Percentiles rank a stretch among this genome's conserved stretches.
Evolutionary conservation across 2,329 filamentous ascomycete genomes (phyloP).

Genomic region (Xylaria arbuscula): DNA sequence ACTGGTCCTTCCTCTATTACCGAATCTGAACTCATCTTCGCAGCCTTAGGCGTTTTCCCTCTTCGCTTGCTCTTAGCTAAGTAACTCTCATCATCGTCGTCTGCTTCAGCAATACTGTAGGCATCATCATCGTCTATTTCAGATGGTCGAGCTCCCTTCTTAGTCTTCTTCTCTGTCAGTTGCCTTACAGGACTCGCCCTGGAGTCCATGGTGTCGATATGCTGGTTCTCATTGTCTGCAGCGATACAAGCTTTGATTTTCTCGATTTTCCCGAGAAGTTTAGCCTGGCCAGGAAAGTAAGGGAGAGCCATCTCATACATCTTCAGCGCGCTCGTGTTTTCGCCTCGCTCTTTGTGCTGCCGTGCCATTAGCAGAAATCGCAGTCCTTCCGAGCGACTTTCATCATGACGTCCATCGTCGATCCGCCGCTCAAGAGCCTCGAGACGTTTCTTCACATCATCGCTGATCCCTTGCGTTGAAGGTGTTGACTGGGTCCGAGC

Average conservation of each 20-base stretch:
- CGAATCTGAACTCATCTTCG: conserved; percentile 31
- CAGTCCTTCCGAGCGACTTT: conserved; percentile 82
- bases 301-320: conserved; percentile 89
- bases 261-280: conserved; percentile 77
- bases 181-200: conserved; percentile 24
- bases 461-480: conserved; percentile 67
- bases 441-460: conserved; percentile 82
- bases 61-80: conserved; percentile 42
- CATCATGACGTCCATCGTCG: conserved; percentile 74
- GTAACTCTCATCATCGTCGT: conserved; percentile 48
- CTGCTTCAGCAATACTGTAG: conserved; percentile 56
- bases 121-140: conserved; percentile 41
- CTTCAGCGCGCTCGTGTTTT: conserved; percentile 79
- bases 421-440: conserved; percentile 90
- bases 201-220: conserved; percentile 25
- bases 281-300: conserved; percentile 87
- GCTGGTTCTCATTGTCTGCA: conserved; percentile 43
- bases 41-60: conserved; percentile 40
- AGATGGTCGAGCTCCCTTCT: conserved; percentile 45
- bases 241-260: conserved; percentile 66
- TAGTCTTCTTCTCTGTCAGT: conserved; percentile 42
- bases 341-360: conserved; percentile 86
- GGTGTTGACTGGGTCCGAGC: conserved; percentile 71
- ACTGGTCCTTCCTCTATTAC: conserved; percentile 49
- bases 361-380: conserved; percentile 90